phyloP scores from a whole-genome alignment of 169 alveolate species.

The Cyclospora cayetanensis region DNA sequence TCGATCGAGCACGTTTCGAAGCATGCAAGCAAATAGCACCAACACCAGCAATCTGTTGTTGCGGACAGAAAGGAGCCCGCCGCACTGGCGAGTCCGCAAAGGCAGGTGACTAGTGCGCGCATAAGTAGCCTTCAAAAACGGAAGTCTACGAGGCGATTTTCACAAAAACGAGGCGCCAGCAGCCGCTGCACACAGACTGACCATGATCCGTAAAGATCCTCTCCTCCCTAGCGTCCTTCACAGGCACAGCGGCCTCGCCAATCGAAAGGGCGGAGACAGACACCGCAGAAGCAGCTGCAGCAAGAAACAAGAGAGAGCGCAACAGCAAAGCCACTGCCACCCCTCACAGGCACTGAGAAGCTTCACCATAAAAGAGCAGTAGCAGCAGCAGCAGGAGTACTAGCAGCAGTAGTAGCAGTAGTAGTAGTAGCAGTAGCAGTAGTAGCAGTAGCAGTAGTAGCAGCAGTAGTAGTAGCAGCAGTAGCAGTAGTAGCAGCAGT shows the following conservation, averaged over 20 bases:
- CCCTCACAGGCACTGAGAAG: neutral
- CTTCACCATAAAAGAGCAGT: neutral
- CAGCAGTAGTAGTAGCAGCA: neutral
- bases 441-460: neutral
- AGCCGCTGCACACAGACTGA: conserved; percentile 19
- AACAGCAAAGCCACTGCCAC: neutral
- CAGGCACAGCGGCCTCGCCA: conserved; percentile 58
- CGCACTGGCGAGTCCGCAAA: too few species aligned
- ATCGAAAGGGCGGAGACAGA: conserved; percentile 50
- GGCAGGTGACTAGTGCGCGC: too few species aligned
- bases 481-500: neutral
- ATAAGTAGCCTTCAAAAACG: too few species aligned
- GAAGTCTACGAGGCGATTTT: too few species aligned
- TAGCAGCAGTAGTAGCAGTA: too few species aligned
- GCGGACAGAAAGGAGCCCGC: too few species aligned
- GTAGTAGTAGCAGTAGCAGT: too few species aligned
- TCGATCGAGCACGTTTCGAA: too few species aligned
- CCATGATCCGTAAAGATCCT: conserved; percentile 44
- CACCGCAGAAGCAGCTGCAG: neutral
- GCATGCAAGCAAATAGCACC: too few species aligned
- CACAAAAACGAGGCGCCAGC: too few species aligned
- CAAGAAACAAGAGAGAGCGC: neutral
- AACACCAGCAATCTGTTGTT: conserved; percentile 46
- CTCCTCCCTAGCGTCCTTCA: conserved; percentile 62
- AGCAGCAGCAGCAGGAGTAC: neutral